Evolutionary conservation across 2,329 filamentous ascomycete genomes (phyloP).

Genomic region (Beauveria scarabaeidicola): DNA sequence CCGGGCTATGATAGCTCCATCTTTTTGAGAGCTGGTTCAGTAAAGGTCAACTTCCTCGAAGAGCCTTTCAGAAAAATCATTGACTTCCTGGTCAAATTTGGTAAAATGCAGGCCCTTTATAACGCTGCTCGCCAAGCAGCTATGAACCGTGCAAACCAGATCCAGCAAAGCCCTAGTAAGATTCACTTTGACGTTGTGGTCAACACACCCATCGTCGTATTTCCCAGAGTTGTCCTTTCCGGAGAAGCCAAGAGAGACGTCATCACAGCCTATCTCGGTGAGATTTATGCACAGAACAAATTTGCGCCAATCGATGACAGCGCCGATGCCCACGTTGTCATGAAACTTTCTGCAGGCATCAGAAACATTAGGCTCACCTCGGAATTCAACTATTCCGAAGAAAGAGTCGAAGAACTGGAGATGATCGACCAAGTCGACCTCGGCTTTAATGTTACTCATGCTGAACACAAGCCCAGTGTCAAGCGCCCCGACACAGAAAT

Average conservation of each 20-base stretch:
- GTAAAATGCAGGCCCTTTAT: constrained; percentile 98
- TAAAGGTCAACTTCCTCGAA: constrained; percentile 94
- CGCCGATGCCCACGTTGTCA: constrained; percentile 64
- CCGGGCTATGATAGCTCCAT: constrained; percentile 93
- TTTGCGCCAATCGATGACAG: constrained; percentile 80
- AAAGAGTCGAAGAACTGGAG: constrained; percentile 74
- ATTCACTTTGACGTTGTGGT: constrained; percentile 92
- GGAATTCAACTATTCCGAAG: constrained; percentile 69
- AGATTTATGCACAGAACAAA: constrained; percentile 93
- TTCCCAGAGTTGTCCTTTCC: constrained; percentile 68
- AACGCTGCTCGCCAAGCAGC: constrained; percentile 94
- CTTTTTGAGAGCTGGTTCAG: constrained; percentile 81
- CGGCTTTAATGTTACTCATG: constrained; percentile 83
- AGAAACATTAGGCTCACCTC: constrained; percentile 88
- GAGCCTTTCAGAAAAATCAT: constrained; percentile 98
- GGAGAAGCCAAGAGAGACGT: constrained; percentile 67
- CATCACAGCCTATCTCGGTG: constrained; percentile 86
- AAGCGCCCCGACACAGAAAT: constrained; percentile 88
- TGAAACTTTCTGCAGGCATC: constrained; percentile 85
- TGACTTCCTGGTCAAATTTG: constrained; percentile 96
- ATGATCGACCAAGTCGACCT: constrained; percentile 97
- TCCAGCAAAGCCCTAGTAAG: constrained; percentile 82
- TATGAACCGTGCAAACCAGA: constrained; percentile 83
- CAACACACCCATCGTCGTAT: constrained; percentile 92
- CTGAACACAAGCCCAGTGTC: constrained; percentile 69